Base-by-base conservation (phyloP, 495 filamentous ascomycete genomes). In the Evansstolkia leycettana region DNA sequence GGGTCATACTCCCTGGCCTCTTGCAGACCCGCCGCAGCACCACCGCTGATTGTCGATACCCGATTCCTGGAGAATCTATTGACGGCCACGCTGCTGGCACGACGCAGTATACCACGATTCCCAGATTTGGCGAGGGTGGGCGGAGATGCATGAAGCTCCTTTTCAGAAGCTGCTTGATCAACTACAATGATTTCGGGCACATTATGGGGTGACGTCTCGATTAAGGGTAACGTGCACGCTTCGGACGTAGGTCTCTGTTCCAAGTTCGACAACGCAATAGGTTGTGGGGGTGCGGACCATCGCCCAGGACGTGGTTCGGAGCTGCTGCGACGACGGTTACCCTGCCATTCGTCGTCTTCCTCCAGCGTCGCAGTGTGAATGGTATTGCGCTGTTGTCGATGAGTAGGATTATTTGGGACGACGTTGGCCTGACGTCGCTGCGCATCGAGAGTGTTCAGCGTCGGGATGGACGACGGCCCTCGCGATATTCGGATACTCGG, bases 1-100 rank as follows among this genome's bases (percentile, higher is more conserved):
- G 68, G 39, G 17, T 76, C 73, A 43, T 77, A 74, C 35, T 75
- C 66, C 7, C 53, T 42, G 10, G 25, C 32, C 1, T 18, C 24
- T 20, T 45, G 42, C 7, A 45, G 37, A 13, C 37, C 17, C 7
- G 42, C 31, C 12, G 31, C 12, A 7, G 17, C 19, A 8, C 36
- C 45, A 1, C 54, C 59, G 14, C 35, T 48, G 0, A 62, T 41
- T n/a, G 63, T 57, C 2, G 48, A 48, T 10, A 50, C 56, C 14
- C 53, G 57, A 36, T 64, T 63, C 11, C 62, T 46, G 3, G 52
- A 48, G 24, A 63, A 51, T 3, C 51, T 49, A 9, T 54, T 57
- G 8, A 60, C 28, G 2, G 54, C 51, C 2, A 53, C 57, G 34
- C 48, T 43, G 32, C 53, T 64, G 9, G 50, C 56, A 34, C 60